Percentiles rank a stretch among this genome's conserved stretches.
phyloP scores from a whole-genome alignment of 495 filamentous ascomycete species.

The Symbiotaphrina buchneri region DNA sequence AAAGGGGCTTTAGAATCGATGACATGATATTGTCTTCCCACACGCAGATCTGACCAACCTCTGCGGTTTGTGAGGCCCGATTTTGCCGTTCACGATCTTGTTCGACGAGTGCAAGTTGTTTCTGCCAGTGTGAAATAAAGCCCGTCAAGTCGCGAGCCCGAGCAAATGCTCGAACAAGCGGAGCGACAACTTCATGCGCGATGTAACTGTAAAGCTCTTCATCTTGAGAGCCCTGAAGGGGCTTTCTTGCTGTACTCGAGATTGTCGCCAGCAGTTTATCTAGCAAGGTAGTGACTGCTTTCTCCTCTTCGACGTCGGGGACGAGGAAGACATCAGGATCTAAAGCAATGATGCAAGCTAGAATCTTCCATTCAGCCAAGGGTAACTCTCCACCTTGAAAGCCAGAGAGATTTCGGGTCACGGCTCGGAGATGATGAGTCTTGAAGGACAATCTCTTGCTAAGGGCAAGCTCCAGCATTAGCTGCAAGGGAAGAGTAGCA shows the following conservation, averaged over 20 bases:
- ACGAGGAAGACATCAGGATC: constrained; percentile 46
- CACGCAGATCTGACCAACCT: constrained; percentile 10
- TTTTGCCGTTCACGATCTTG: constrained; percentile 13
- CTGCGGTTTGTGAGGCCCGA: not conserved
- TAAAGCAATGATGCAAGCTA: constrained; percentile 35
- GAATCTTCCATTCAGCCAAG: constrained; percentile 32
- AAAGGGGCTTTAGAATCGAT: constrained; percentile 15
- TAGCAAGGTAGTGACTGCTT: constrained; percentile 8
- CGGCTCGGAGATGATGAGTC: constrained; percentile 12
- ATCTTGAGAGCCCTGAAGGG: constrained; percentile 6
- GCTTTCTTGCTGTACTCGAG: too few relatives aligned
- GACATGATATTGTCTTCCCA: constrained; percentile 42
- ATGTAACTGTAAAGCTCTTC: constrained; percentile 16
- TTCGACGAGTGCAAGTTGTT: constrained; percentile 28
- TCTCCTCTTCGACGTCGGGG: constrained; percentile 14
- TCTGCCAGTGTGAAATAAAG: constrained; percentile 45
- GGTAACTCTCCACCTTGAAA: constrained; percentile 15
- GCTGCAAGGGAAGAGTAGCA: constrained; percentile 10
- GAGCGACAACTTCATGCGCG: constrained; percentile 15
- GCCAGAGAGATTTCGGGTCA: constrained; percentile 21
- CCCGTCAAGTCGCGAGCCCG: constrained; percentile 38
- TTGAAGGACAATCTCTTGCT: constrained; percentile 12
- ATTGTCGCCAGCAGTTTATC: constrained; percentile 14
- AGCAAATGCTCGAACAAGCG: constrained; percentile 38
- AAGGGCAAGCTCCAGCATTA: constrained; percentile 19